Evolutionary conservation across 768 basidiomycete genomes (phyloP).

Genomic region (Xerocomellus intermedius): DNA sequence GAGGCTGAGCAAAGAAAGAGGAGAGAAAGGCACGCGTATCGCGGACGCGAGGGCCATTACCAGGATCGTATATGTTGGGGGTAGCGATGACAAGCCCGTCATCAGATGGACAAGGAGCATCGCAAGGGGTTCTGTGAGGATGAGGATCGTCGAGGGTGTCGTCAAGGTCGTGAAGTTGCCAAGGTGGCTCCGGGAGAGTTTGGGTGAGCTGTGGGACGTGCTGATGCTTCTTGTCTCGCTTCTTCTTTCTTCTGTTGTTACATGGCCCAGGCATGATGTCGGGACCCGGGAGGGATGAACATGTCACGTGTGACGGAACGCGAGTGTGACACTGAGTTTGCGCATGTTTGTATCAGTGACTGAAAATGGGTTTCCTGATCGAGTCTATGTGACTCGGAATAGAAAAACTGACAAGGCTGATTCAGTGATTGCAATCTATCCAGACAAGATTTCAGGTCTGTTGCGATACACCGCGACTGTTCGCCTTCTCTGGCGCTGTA

Average conservation of each 20-base stretch:
- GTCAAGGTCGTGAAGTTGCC: constrained; percentile 1
- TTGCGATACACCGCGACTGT: constrained; percentile 17
- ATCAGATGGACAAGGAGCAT: not conserved
- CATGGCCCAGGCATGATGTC: constrained; percentile 60
- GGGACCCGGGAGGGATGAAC: constrained; percentile 4
- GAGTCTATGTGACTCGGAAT: constrained; percentile 18
- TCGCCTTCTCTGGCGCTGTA: constrained; percentile 35
- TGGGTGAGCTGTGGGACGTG: not conserved
- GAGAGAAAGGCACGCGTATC: constrained; percentile 63
- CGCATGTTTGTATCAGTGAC: constrained; percentile 13
- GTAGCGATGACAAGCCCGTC: constrained; percentile 32
- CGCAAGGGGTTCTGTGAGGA: constrained; percentile 3
- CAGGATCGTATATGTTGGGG: constrained; percentile 75
- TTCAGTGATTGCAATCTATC: constrained; percentile 27
- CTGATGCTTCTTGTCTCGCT: constrained; percentile 34
- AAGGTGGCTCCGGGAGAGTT: not conserved
- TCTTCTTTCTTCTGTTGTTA: constrained; percentile 50
- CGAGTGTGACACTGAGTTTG: constrained; percentile 30
- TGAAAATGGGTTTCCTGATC: constrained; percentile 12
- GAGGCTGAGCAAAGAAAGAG: constrained; percentile 66
- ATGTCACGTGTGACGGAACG: constrained; percentile 33
- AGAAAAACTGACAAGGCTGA: constrained; percentile 12
- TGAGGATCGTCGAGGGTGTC: constrained; percentile 7
- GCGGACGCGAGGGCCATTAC: constrained; percentile 74
- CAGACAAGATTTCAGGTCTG: constrained; percentile 26